Evolutionary conservation across 140 eudicot species (phyloP).

Genomic region (Ambrosia hybrid): DNA sequence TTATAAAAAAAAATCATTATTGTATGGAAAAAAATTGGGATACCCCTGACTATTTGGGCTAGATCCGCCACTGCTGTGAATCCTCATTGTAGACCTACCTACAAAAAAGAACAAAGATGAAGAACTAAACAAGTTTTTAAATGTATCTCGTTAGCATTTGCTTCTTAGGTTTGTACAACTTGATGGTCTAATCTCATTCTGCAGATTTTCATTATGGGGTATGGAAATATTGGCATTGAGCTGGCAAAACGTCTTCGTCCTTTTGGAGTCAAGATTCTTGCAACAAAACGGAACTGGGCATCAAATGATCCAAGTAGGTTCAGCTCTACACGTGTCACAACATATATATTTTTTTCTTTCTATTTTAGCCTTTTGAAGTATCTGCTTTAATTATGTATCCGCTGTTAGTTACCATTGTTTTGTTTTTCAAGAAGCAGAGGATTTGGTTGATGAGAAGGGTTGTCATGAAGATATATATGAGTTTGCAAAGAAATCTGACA

Average conservation of each 20-base stretch:
- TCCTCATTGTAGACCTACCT: no score
- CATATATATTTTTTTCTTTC: background rate
- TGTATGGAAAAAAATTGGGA: no score
- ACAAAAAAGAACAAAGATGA: no score
- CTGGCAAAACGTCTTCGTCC: constrained; percentile 87
- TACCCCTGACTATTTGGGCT: no score
- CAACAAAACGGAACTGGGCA: constrained; percentile 86
- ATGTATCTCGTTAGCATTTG: no score
- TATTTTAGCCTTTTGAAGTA: background rate
- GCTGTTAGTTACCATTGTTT: background rate
- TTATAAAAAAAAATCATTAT: no score
- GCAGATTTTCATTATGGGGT: constrained; percentile 90
- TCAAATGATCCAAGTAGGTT: constrained; percentile 26
- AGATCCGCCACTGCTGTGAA: background rate
- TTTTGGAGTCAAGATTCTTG: constrained; percentile 84
- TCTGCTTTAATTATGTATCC: background rate
- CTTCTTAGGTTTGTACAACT: no score
- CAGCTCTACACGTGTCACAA: constrained; percentile 38
- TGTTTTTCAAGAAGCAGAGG: constrained; percentile 40
- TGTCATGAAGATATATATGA: constrained; percentile 53
- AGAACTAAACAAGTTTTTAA: no score
- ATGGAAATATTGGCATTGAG: constrained; percentile 77
- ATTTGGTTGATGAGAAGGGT: constrained; percentile 88
- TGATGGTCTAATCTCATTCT: background rate
- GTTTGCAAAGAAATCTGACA: constrained; percentile 75